Conservation (phyloP, 2,329 filamentous ascomycete genomes). For the Hypoxylon sp. region DNA sequence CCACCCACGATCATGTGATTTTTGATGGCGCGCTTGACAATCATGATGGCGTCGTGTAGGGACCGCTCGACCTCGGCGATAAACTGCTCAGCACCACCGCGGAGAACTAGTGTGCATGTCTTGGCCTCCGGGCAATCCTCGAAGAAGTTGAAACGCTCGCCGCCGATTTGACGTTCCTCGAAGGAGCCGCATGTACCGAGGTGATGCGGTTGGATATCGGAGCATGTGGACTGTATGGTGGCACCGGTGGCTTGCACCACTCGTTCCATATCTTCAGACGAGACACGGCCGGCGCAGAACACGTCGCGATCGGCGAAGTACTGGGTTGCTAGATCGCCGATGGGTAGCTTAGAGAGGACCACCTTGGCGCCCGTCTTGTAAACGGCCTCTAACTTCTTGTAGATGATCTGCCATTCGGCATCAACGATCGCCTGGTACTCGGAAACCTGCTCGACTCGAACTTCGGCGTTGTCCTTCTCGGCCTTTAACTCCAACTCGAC, state of each 20-base stretch:
- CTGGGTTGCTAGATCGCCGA: slow-evolving; percentile 97
- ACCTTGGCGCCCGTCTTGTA: slow-evolving; percentile 97
- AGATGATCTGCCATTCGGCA: slow-evolving; percentile 99
- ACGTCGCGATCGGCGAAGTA: slow-evolving; percentile 98
- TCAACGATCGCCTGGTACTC: slow-evolving; percentile 99
- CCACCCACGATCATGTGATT: slow-evolving; percentile 96
- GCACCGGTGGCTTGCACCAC: slow-evolving; percentile 96
- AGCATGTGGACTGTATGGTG: slow-evolving; percentile 94
- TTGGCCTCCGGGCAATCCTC: slow-evolving; percentile 95
- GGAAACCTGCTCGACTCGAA: slow-evolving; percentile 96
- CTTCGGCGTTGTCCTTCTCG: slow-evolving; percentile 99
- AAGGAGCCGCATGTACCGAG: slow-evolving; percentile 92
- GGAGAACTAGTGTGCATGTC: slow-evolving; percentile 95
- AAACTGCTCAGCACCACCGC: slow-evolving; percentile 98
- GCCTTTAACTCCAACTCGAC: slow-evolving; percentile 98
- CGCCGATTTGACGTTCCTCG: slow-evolving; percentile 96
- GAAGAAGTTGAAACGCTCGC: slow-evolving; percentile 98
- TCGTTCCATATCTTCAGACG: slow-evolving; percentile 93
- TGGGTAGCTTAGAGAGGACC: slow-evolving; percentile 95
- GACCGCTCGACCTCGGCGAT: slow-evolving; percentile 98
- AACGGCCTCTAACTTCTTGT: slow-evolving; percentile 97
- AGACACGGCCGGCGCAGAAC: slow-evolving; percentile 96
- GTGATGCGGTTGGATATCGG: slow-evolving; percentile 90
- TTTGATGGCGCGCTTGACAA: slow-evolving; percentile 97
- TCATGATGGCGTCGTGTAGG: slow-evolving; percentile 99